phyloP scores from a whole-genome alignment of 2,329 filamentous ascomycete genomes.

The Stemphylium beticola region DNA sequence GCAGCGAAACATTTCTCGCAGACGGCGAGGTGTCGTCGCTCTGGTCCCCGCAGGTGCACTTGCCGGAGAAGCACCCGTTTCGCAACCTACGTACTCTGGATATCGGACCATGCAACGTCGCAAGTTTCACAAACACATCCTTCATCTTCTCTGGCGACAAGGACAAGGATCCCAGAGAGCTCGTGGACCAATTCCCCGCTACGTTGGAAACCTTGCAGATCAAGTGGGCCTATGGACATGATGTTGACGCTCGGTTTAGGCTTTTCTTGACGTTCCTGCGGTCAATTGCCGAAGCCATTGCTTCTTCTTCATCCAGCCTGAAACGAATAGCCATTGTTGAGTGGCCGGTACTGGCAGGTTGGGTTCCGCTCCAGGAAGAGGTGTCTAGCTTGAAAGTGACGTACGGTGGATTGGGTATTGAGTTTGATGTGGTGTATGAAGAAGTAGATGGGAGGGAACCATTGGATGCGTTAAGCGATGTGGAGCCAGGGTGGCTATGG shows the following conservation, averaged over 20 bases:
- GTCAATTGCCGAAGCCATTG: not conserved
- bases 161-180: not conserved
- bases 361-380: not conserved
- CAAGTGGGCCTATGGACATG: slow-evolving; percentile 3
- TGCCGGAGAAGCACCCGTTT: not conserved
- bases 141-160: not conserved
- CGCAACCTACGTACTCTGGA: slow-evolving; percentile 1
- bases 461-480: not conserved
- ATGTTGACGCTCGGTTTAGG: too few relatives aligned
- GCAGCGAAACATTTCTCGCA: not conserved
- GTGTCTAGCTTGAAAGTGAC: not conserved
- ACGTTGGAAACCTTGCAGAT: slow-evolving; percentile 3
- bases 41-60: not conserved
- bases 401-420: not conserved
- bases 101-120: slow-evolving; percentile 5
- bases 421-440: not conserved
- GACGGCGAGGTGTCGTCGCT: not conserved
- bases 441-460: not conserved
- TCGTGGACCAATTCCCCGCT: not conserved
- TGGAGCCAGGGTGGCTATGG: slow-evolving; percentile 6
- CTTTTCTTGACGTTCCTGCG: not conserved
- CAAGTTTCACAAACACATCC: not conserved
- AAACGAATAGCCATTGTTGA: slow-evolving; percentile 7
- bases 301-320: not conserved
- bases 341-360: slow-evolving; percentile 4